Evolutionary conservation across 805 yeast species (phyloP).

Genomic region (Danielia reshetovae): DNA sequence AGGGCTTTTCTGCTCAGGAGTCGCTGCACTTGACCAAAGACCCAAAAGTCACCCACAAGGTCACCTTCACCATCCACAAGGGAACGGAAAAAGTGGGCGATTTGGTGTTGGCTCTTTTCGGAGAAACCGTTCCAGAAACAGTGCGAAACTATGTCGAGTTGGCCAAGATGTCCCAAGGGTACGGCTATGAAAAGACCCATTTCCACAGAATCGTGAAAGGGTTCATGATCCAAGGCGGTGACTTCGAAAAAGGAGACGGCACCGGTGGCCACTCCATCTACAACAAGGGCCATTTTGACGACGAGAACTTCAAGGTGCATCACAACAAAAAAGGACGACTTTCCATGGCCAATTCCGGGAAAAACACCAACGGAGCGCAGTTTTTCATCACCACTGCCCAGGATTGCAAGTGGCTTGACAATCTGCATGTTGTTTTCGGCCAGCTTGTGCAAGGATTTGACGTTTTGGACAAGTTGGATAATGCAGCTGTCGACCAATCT

Average conservation of each 20-base stretch:
- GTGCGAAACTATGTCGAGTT: conserved; percentile 32
- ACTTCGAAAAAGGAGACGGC: conserved; percentile 21
- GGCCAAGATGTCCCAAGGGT: conserved; percentile 25
- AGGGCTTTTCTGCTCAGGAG: conserved; percentile 15
- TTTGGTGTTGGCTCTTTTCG: conserved; percentile 24
- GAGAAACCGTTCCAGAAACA: conserved; percentile 21
- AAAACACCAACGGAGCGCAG: conserved; percentile 22
- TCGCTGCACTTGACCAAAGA: conserved; percentile 29
- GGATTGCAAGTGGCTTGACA: conserved; percentile 15
- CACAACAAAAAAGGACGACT: conserved; percentile 30
- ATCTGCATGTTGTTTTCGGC: conserved; percentile 25
- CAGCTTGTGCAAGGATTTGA: conserved; percentile 23
- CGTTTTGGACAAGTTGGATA: conserved; percentile 10
- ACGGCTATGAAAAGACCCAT: conserved; percentile 17
- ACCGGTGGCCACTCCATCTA: conserved; percentile 26
- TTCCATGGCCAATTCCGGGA: conserved; percentile 27
- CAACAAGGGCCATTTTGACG: conserved; percentile 21
- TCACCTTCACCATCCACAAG: conserved; percentile 38
- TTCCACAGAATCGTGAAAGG: conserved; percentile 35
- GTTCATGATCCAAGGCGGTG: conserved; percentile 41
- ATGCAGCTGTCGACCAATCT: conserved; percentile 4
- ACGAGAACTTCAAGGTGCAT: conserved; percentile 23
- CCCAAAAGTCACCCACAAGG: conserved; percentile 47
- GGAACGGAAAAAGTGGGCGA: conserved; percentile 30
- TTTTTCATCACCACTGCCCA: conserved; percentile 21